Conservation (phyloP, 2,329 filamentous ascomycete species). For the Stachybotrys elegans region DNA sequence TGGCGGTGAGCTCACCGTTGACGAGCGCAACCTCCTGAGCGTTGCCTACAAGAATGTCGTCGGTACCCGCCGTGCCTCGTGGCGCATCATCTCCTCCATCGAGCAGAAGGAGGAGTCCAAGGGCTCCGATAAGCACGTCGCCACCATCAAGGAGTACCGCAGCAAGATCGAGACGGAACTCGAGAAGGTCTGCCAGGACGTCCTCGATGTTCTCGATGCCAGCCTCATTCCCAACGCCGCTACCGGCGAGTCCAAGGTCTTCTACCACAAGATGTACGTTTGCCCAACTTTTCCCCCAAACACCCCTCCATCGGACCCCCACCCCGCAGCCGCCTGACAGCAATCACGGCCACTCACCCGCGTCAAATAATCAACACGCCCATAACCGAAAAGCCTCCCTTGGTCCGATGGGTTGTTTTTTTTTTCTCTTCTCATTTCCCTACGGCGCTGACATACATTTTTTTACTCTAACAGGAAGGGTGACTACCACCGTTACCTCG, state of each 20-base stretch:
- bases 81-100: constrained; percentile 99
- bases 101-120: constrained; percentile 99
- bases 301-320: no score
- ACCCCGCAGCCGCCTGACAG: no score
- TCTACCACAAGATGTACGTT: constrained; percentile 99
- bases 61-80: constrained; percentile 94
- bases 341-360: no score
- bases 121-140: constrained; percentile 91
- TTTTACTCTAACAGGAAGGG: constrained; percentile 65
- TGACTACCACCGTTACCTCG: constrained; percentile 93
- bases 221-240: constrained; percentile 92
- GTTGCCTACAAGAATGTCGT: constrained; percentile 99
- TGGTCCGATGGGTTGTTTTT: no score
- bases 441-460: neutral
- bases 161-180: constrained; percentile 98
- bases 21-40: constrained; percentile 97
- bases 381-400: no score
- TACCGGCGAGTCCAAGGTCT: constrained; percentile 98
- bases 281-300: constrained; percentile 8
- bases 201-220: constrained; percentile 90
- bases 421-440: no score
- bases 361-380: no score
- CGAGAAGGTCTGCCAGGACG: constrained; percentile 97
- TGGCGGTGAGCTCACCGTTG: constrained; percentile 76
- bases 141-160: constrained; percentile 93